These are phyloP conservation scores for Nadsonia starkeyi-henricii DNA, from an alignment of 1,139 yeast species.

Conservation along the genomic window DNA sequence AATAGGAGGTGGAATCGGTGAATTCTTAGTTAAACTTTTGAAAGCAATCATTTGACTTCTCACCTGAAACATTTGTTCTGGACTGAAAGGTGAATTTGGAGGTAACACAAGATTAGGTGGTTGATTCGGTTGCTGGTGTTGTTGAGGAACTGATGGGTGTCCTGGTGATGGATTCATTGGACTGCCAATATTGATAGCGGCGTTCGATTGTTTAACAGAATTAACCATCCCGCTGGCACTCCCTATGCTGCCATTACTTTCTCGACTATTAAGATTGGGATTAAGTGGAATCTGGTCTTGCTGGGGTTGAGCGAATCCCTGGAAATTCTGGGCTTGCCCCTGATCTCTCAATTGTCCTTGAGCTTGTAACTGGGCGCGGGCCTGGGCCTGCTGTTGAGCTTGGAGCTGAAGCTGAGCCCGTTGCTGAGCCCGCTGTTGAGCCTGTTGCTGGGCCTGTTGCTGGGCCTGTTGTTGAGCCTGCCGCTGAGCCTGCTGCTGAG, in stretches of 20 bases:
- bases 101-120: conserved; percentile 8
- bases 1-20: conserved; percentile 44
- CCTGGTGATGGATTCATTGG: conserved; percentile 2
- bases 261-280: neutral
- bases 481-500: conserved; percentile 10
- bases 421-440: neutral
- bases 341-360: conserved; percentile 3
- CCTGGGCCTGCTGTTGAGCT: too few relatives aligned
- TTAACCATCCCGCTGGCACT: too few relatives aligned
- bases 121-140: conserved; percentile 8
- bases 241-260: neutral
- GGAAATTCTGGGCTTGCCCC: conserved; percentile 7
- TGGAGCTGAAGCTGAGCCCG: conserved; percentile 13
- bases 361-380: too few relatives aligned
- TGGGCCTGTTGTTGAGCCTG: conserved; percentile 3
- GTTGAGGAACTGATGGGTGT: conserved; percentile 2
- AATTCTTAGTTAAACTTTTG: conserved; percentile 56
- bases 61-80: conserved; percentile 38
- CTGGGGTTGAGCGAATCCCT: neutral
- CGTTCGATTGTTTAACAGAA: conserved; percentile 2
- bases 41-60: conserved; percentile 60
- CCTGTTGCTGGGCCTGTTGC: too few relatives aligned
- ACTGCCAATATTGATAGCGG: conserved; percentile 7
- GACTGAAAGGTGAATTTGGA: conserved; percentile 17
- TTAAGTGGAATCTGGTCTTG: neutral